phyloP scores from a whole-genome alignment of 2,329 filamentous ascomycete genomes.

The Myrmaecium sp. region DNA sequence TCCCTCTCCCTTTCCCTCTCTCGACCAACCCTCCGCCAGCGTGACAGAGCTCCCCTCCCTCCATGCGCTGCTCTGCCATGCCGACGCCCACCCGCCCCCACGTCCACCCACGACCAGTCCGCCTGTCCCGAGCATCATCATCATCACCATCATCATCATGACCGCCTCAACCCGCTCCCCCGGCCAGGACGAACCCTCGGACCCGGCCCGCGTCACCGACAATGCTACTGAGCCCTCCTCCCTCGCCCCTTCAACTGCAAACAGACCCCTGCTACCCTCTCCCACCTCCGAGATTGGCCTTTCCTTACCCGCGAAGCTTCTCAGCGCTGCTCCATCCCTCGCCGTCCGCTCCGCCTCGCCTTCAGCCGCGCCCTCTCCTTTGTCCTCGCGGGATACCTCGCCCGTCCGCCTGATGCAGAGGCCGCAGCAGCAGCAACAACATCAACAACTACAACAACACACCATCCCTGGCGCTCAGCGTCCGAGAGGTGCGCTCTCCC shows the following conservation, averaged over 20 bases:
- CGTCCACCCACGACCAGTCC: no score
- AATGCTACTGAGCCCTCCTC: neutral
- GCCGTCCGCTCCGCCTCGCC: constrained; percentile 5
- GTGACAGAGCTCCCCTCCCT: no score
- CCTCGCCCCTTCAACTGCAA: neutral
- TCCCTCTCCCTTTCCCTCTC: no score
- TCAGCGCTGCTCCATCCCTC: neutral
- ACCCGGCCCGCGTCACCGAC: neutral
- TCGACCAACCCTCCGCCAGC: no score
- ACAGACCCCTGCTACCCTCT: neutral
- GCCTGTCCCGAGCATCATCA: neutral
- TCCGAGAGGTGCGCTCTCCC: constrained; percentile 18
- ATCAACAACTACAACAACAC: constrained; percentile 4
- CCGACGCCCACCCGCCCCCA: no score
- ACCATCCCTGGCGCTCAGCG: constrained; percentile 3
- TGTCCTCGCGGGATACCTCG: constrained; percentile 30
- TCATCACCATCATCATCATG: neutral
- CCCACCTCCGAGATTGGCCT: neutral
- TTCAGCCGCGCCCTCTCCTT: constrained; percentile 25
- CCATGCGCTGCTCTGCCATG: no score
- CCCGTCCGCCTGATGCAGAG: constrained; percentile 15
- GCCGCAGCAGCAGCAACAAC: no score
- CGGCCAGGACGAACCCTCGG: neutral
- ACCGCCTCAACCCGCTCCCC: neutral
- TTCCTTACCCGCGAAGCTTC: neutral